Base-by-base conservation (phyloP, 805 yeast species). In the Osmozyma mogii region DNA sequence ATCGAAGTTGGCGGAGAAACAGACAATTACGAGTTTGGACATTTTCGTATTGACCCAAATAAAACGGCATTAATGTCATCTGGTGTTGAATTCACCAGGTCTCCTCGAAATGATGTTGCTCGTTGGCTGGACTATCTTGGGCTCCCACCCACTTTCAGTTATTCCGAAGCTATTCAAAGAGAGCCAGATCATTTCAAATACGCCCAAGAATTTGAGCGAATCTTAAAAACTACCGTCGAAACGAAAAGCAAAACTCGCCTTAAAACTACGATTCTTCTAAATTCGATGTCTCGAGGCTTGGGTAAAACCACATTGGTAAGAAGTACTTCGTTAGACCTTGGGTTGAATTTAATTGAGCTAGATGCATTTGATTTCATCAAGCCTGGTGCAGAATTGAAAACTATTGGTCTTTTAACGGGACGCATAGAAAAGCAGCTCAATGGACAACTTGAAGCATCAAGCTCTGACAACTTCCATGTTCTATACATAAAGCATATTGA, bases 391-490 rank as follows among this genome's bases (percentile, higher is more conserved):
- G 89, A 81, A 31, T 57, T 76, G 17, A 87, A 87, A 47, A 82
- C 88, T 0, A 58, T 89, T 13, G 98, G 95, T 0, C 56, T 72
- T 1, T 60, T 89, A 9, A 60, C 73, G 29, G 97, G 95, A 0
- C 75, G 78, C 45, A 61, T 84, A 5, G 96, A 87, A 39, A 65
- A 77, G 13, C 47, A 43, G 19, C 32, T 43, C 13, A 30, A 30
- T 16, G 45, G 44, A 3, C 46, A 42, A 22, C 72, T 22, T 50
- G 72, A 36, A 60, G 72, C 9, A 48, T 55, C 36, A 60, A 8
- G 11, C 59, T 40, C 37, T 9, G 44, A 43, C 16, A 32, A 36
- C 12, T 57, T 46, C 33, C 56, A 58, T 29, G 61, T 88, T 1
- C 52, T 85, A 0, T 72, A 70, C 40, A 46, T 85, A 15, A 70